These are phyloP conservation scores for Glaciozyma martinii DNA, from an alignment of 768 basidiomycete species.

Conservation along the genomic window DNA sequence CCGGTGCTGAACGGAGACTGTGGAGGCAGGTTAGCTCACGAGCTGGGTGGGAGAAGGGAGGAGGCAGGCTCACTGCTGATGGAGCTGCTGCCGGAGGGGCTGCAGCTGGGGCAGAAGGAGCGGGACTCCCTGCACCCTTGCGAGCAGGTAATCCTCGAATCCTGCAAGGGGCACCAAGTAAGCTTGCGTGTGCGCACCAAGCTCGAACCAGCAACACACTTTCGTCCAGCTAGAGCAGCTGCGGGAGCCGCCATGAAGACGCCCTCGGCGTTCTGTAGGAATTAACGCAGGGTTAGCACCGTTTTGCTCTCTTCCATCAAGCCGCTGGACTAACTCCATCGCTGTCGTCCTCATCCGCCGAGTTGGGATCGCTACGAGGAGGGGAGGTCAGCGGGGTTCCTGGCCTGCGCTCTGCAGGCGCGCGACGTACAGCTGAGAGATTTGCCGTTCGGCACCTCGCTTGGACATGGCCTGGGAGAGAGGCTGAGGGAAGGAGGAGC, in stretches of 20 bases:
- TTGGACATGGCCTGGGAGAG: too few species aligned
- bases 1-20: constrained; percentile 11
- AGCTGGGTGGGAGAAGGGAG: background rate
- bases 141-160: constrained; percentile 5
- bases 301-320: too few species aligned
- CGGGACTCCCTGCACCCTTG: background rate
- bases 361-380: background rate
- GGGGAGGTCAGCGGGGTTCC: background rate
- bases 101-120: background rate
- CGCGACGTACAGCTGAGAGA: background rate
- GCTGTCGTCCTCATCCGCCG: constrained; percentile 7
- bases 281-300: background rate
- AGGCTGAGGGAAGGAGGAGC: too few species aligned
- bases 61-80: background rate
- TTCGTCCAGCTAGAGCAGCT: background rate
- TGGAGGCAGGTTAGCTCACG: constrained; percentile 3
- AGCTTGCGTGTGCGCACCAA: background rate
- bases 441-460: constrained; percentile 27
- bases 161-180: background rate
- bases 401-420: background rate
- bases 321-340: constrained; percentile 1
- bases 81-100: background rate
- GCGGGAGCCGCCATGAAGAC: constrained; percentile 16
- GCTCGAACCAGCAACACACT: constrained; percentile 4
- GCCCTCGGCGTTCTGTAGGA: background rate